Base-by-base conservation (phyloP, 768 basidiomycete genomes). In the Coprinopsis marcescibilis region DNA sequence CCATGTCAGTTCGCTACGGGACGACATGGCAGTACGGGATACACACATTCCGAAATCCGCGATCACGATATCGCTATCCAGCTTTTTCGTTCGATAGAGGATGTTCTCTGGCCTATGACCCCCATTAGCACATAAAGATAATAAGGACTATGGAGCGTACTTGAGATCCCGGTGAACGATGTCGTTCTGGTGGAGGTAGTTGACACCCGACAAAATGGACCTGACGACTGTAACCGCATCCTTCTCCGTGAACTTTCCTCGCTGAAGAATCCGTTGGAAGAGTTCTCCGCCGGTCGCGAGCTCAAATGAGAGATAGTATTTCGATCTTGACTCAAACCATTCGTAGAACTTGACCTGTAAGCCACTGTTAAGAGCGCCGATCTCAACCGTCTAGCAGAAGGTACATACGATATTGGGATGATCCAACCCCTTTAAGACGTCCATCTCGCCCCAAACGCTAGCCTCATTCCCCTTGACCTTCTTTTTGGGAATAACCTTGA, bases 131-230 rank as follows among this genome's bases (percentile, higher is more conserved):
- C 49, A 37, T 30, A 36, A 12, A 19, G 19, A 42, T 6, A 41
- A 29, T 19, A n/a, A 36, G n/a, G 10, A 41, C 21, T 49, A 40
- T 19, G 15, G 40, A 8, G 63, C 73, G 20, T 46, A 89, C 87
- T 97, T 98, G 51, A 99, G 77, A 60, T 99, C 95, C 3, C 96
- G 81, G 60, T 99, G 96, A 14, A 98, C 96, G 53, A 99, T 92
- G 49, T 89, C 85, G 57, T 97, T 81, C 2, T 84, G 74, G 57
- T 99, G 96, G 3, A 98, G 77, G 59, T 97, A 98, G 52, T 77
- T 73, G 8, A 96, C 88, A 10, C 87, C 95, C 0, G 78, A 76
- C n/a, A 95, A 67, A 10, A 92, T 76, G 1, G 90, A 90, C 84
- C 75, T 67, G 12, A 94, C 69, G 7, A 93, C 88, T 1, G 68